Base-by-base conservation (phyloP, 106 monocot genomes). In the Hemerocallis citrina region DNA sequence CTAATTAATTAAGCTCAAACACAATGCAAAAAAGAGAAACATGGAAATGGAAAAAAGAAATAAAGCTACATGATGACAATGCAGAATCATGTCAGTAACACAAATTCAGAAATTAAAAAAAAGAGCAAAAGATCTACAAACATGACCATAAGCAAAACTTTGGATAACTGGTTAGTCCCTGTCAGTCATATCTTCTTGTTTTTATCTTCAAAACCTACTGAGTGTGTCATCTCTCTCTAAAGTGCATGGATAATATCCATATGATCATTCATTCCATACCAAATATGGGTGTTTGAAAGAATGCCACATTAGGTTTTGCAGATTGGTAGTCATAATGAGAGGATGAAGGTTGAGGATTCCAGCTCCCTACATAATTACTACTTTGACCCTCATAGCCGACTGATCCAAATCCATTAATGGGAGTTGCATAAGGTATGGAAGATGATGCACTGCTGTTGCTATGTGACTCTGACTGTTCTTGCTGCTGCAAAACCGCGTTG, bases 241-340 rank as follows among this genome's bases (percentile, higher is more conserved):
- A n/a, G n/a, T n/a, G n/a, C n/a, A n/a, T n/a, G n/a, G n/a, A n/a
- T n/a, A n/a, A n/a, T n/a, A n/a, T n/a, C n/a, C n/a, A n/a, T n/a
- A n/a, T n/a, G n/a, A n/a, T n/a, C n/a, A n/a, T n/a, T 85, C 84
- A 92, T 81, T 92, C 92, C 46, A 88, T 93, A 21, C 92, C 92
- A 79, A 71, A 88, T 25, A 93, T 81, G 19, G 92, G 79, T 27
- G 85, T 88, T 61, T 84, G 88, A 65, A 68, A 81, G 39, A 75
- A 52, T 29, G 71, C 70, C 42, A 78, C 70, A 62, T 84, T 87
- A 15, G 78, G 65, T 63, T 84, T 92, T 38, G 68, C 72, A 52
- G 74, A 33, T 61, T 80, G 74, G 30, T 63, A 63, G 62, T 82
- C 82, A 58, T 78, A 71, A 50, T 34, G 4, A 39, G 49, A 24